Percentiles rank a stretch among this genome's conserved stretches.
These are phyloP conservation scores for Xylariales sp. DNA, from an alignment of 2,329 filamentous ascomycete genomes.

Conservation along the genomic window DNA sequence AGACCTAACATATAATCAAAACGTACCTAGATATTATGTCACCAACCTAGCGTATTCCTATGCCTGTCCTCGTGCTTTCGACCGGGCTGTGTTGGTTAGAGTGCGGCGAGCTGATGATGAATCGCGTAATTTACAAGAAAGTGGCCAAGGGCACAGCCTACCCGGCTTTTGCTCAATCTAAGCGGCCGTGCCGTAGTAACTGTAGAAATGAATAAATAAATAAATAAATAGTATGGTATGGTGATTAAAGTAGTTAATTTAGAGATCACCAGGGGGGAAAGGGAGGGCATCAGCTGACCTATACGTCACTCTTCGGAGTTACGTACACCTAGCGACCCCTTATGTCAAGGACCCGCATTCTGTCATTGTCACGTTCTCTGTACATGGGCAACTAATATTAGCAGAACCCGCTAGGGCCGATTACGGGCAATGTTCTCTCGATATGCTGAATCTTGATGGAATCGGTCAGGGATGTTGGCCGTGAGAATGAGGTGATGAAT, in stretches of 20 bases:
- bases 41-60: neutral
- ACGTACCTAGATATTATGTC: neutral
- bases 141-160: conserved; percentile 9
- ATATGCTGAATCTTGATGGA: neutral
- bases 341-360: neutral
- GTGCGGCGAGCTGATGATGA: neutral
- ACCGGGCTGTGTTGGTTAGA: neutral
- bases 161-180: neutral
- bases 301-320: conserved; percentile 24
- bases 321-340: conserved; percentile 16
- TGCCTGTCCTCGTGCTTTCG: conserved; percentile 1
- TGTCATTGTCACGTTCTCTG: conserved; percentile 21
- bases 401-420: neutral
- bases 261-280: conserved; percentile 24
- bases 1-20: neutral
- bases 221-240: conserved; percentile 11
- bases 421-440: conserved; percentile 10
- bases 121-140: neutral
- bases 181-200: neutral
- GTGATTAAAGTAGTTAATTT: conserved; percentile 16
- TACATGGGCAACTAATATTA: neutral
- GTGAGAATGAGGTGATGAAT: conserved; percentile 28
- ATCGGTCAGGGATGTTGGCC: neutral
- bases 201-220: conserved; percentile 15
- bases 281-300: conserved; percentile 36